Conservation (phyloP, 148 eudicot species). For the Rhododendron molle region DNA sequence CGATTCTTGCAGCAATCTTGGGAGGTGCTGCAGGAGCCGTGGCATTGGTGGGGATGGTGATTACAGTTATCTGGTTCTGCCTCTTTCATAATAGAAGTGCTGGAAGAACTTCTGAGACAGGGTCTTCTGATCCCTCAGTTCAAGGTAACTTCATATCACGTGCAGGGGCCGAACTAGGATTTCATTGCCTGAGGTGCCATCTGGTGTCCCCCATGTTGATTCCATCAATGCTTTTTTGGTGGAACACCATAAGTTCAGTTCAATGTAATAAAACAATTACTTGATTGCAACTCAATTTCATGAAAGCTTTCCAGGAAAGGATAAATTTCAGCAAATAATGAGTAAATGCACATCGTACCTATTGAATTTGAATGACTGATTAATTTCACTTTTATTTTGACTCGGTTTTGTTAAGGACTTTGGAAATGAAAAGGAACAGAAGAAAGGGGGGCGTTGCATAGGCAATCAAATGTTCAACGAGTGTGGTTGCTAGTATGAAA, state of each 20-base stretch:
- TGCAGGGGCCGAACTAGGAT: not conserved
- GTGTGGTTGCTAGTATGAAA: not conserved
- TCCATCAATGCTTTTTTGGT: not conserved
- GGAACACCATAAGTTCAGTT: not conserved
- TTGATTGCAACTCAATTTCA: not conserved
- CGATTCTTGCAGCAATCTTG: slow-evolving; percentile 77
- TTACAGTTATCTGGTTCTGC: slow-evolving; percentile 61
- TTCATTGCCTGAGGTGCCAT: not conserved
- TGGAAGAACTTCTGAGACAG: slow-evolving; percentile 84
- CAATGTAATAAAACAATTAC: not conserved
- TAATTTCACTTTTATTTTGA: not conserved
- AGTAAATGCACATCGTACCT: not conserved
- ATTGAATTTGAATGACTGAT: not conserved
- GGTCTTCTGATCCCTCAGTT: slow-evolving; percentile 83
- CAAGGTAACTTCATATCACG: slow-evolving; percentile 48
- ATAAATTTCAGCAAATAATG: not conserved
- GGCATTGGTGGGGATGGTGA: slow-evolving; percentile 58
- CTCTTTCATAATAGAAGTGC: slow-evolving; percentile 39
- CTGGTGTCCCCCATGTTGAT: not conserved
- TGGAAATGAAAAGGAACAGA: not conserved
- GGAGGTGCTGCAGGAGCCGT: slow-evolving; percentile 99
- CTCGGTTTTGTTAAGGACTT: not conserved
- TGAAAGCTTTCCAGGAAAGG: not conserved
- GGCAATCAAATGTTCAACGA: not conserved
- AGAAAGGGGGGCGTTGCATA: not conserved